phyloP scores from a whole-genome alignment of 495 filamentous ascomycete species.

The Penicillium angulare region DNA sequence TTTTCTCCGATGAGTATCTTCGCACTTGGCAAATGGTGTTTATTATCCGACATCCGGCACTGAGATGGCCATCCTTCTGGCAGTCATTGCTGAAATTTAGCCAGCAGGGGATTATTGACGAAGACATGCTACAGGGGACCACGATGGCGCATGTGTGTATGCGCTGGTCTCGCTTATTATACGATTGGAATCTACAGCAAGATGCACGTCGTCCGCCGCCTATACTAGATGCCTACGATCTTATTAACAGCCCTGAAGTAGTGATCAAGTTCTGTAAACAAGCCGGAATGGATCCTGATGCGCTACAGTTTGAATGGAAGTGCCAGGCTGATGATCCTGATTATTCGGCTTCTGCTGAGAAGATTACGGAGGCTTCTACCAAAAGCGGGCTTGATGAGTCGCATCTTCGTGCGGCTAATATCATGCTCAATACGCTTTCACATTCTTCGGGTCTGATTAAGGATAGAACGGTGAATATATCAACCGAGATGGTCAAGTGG shows the following conservation, averaged over 20 bases:
- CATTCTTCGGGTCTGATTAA: conserved; percentile 34
- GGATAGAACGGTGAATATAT: conserved; percentile 39
- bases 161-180: conserved; percentile 31
- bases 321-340: background rate
- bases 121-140: background rate
- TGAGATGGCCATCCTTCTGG: conserved; percentile 36
- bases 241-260: conserved; percentile 32
- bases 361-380: background rate
- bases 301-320: conserved; percentile 11
- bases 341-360: background rate
- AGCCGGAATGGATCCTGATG: conserved; percentile 31
- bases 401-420: background rate
- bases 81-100: conserved; percentile 27
- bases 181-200: conserved; percentile 32
- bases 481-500: conserved; percentile 29
- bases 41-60: conserved; percentile 44
- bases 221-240: conserved; percentile 46
- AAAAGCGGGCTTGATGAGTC: background rate
- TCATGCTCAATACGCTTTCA: conserved; percentile 33
- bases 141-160: conserved; percentile 14
- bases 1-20: conserved; percentile 40
- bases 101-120: conserved; percentile 10
- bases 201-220: background rate
- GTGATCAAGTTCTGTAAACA: conserved; percentile 30
- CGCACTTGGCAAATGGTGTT: conserved; percentile 35